Evolutionary conservation across 2,329 filamentous ascomycete species (phyloP), one percentile per base, ranked within the genome.

Genomic region (Fusarium lateritium): DNA sequence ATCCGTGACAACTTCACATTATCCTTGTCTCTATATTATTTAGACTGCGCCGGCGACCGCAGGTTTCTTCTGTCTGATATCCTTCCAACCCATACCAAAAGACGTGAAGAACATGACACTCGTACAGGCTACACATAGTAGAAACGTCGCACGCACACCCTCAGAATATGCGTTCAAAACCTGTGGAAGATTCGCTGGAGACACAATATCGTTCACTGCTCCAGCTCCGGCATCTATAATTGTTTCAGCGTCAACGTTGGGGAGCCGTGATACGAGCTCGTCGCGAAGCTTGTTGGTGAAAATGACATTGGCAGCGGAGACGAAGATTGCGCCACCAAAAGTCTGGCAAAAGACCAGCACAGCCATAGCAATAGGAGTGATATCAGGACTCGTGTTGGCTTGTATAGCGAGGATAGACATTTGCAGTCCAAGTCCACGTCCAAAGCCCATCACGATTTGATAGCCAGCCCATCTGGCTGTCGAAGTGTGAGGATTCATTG

Each of bases 61-160:
- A 31, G 53, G 43, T 7, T 69, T 56, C 67, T 78, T 79, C 68
- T 81, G 80, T 34, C 83, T 79, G 36, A 85, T 76, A 65, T 82
- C 81, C 13, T 79, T 79, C 78, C 82, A 85, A 0, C 84, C 84
- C 70, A 86, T 79, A 0, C 83, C 84, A 69, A 79, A 82, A 1
- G 77, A 73, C 2, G 78, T 72, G 1, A 81, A 24, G 22, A 84
- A 79, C 36, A 73, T 69, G 4, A 52, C 63, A 13, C 64, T 73
- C 4, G 76, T 74, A n/a, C 78, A 52, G 0, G 75, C 80, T 2
- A 78, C 74, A 7, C 77, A 75, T 22, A 74, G 69, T 36, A 76
- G 74, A 47, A 79, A 78, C 2, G 74, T 75, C 6, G 65, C 60
- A 24, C 69, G 63, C 2, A 82, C 72, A 7, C 78, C 78, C 19